Evolutionary conservation across 352 stramenopile species (phyloP), one percentile per base, ranked within the genome.

Genomic region (Thalassiosira livingstoniorum): DNA sequence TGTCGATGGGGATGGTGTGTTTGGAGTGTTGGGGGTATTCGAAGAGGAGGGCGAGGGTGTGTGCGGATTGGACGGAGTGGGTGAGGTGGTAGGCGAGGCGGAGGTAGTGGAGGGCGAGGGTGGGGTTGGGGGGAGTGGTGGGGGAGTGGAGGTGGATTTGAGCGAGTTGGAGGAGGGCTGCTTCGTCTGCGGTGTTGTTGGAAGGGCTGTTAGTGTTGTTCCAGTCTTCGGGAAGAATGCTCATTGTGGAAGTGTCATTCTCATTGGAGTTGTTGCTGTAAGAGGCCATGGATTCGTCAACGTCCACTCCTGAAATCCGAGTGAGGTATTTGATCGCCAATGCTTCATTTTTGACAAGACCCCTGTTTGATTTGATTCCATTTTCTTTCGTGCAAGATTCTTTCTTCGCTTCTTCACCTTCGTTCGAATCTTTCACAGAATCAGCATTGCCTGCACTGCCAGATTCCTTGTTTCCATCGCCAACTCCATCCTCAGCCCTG

Each of bases 31-130:
- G 47, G 11, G 77, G 69, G 74, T 93, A 92, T 79, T 94, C 90
- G 67, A 90, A 93, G 5, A 92, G 79, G 2, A 89, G 37, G 1
- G 87, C 90, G 35, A 91, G 66, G 34, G 89, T 79, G 58, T 93
- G 82, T 7, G 90, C 90, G 11, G 86, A 80, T 53, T 93, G 73
- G 29, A 79, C 32, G 47, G 91, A 88, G 10, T 82, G 58, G 2
- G 83, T 86, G n/a, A 81, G n/a, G 32, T 89, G 63, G 69, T 87
- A 90, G 10, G 87, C 85, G 10, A 77, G 53, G 73, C 90, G 45
- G 47, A 94, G 85, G 81, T 86, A 94, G 15, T 82, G 75, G 13
- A 93, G 27, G 47, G 86, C 88, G 31, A 83, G 0, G 21, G 32
- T 39, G 11, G 75, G 37, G 43, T 89, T 75, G 3, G 51, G 68